Conservation (phyloP, 1,284 basidiomycete genomes). For the Farysia itapuensis region DNA sequence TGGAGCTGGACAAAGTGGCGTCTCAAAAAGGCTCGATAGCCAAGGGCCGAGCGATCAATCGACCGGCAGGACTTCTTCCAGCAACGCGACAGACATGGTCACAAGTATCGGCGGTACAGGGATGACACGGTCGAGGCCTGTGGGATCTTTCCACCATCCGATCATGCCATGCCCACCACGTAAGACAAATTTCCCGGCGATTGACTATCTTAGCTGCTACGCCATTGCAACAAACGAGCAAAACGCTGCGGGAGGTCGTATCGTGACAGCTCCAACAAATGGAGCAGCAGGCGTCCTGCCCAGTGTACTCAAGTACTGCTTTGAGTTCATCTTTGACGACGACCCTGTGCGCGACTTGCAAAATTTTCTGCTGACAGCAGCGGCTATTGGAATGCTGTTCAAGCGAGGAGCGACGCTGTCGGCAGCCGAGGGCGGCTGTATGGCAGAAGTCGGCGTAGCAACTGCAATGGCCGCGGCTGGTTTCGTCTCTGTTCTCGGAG, state of each 20-base stretch:
- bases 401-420: conserved; percentile 95
- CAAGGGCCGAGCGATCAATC: conserved; percentile 1
- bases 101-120: neutral
- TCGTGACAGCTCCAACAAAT: conserved; percentile 90
- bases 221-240: conserved; percentile 66
- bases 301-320: conserved; percentile 77
- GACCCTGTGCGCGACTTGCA: conserved; percentile 81
- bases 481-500: conserved; percentile 75
- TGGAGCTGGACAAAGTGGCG: no score
- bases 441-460: conserved; percentile 67
- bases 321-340: conserved; percentile 73
- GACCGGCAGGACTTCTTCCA: conserved; percentile 7
- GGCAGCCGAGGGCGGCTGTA: conserved; percentile 73
- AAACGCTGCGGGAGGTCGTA: conserved; percentile 86
- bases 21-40: conserved; percentile 1
- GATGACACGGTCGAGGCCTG: conserved; percentile 61
- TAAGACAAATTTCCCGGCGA: conserved; percentile 82
- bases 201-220: conserved; percentile 76
- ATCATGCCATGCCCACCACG: conserved; percentile 66
- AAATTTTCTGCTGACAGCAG: conserved; percentile 80
- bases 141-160: conserved; percentile 79
- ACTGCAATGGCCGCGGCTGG: conserved; percentile 90
- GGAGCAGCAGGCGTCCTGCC: conserved; percentile 79
- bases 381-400: conserved; percentile 92
- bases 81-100: conserved; percentile 1